Conservation (phyloP, 495 filamentous ascomycete species). For the Talaromyces borbonicus region DNA sequence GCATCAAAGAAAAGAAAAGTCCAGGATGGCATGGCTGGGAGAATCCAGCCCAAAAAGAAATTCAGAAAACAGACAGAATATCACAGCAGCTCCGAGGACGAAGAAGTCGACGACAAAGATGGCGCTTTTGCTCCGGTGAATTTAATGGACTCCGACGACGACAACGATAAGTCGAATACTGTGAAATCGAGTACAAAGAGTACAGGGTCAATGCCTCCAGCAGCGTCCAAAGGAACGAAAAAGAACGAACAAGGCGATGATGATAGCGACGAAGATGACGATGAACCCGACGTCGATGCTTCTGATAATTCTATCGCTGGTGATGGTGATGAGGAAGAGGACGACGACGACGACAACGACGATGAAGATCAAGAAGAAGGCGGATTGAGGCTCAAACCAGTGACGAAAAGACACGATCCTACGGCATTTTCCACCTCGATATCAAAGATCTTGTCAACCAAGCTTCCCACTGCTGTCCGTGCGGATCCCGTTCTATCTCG, state of each 20-base stretch:
- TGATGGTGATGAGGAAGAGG: slow-evolving; percentile 5
- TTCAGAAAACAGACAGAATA: slow-evolving; percentile 61
- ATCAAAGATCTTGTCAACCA: slow-evolving; percentile 77
- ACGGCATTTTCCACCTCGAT: slow-evolving; percentile 83
- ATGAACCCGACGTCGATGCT: slow-evolving; percentile 20
- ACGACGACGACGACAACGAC: slow-evolving; percentile 12
- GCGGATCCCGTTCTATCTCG: slow-evolving; percentile 84
- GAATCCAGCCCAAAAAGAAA: slow-evolving; percentile 53
- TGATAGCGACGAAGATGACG: slow-evolving; percentile 22
- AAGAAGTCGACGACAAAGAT: slow-evolving; percentile 29
- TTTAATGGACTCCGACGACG: slow-evolving; percentile 58
- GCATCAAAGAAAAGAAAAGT: slow-evolving; percentile 50
- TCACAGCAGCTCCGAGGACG: slow-evolving; percentile 61
- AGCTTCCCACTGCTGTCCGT: slow-evolving; percentile 69
- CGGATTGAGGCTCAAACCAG: slow-evolving; percentile 13
- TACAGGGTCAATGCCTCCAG: background rate
- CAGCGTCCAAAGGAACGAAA: background rate
- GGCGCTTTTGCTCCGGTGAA: slow-evolving; percentile 51
- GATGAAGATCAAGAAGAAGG: slow-evolving; percentile 18
- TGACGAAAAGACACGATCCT: slow-evolving; percentile 78
- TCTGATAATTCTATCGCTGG: slow-evolving; percentile 21
- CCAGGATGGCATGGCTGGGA: slow-evolving; percentile 46
- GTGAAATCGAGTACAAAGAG: background rate
- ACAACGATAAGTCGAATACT: slow-evolving; percentile 22
- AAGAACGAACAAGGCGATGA: slow-evolving; percentile 10